Percentiles rank a stretch among this genome's conserved stretches.
Evolutionary conservation across 2,329 filamentous ascomycete species (phyloP).

Genomic region (Exophiala oligosperma): DNA sequence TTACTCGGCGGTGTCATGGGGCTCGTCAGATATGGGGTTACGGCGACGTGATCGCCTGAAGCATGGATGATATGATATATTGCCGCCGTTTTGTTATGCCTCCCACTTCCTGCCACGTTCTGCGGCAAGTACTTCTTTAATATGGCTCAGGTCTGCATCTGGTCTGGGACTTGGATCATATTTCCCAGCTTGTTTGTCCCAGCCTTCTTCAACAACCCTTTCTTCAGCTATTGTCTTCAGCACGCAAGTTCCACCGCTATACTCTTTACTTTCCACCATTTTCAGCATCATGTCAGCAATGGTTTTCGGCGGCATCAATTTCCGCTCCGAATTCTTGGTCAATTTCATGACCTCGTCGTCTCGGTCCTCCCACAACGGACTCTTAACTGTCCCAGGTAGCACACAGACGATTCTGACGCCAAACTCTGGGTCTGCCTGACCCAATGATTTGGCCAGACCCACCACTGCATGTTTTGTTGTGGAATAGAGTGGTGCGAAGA

Average conservation of each 20-base stretch:
- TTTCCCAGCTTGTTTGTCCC: background rate
- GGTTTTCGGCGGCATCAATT: background rate
- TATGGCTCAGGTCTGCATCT: constrained; percentile 4
- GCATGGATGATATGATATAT: no score
- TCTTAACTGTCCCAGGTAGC: background rate
- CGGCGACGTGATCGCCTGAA: no score
- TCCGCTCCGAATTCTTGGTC: background rate
- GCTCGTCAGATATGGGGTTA: constrained; percentile 47
- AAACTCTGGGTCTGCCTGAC: background rate
- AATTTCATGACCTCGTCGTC: background rate
- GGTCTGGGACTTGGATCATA: constrained; percentile 12
- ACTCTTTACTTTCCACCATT: background rate
- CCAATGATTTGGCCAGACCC: background rate
- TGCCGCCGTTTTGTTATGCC: background rate
- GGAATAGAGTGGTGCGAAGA: background rate
- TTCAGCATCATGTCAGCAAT: background rate
- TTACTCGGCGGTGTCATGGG: constrained; percentile 49
- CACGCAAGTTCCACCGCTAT: constrained; percentile 5
- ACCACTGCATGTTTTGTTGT: background rate
- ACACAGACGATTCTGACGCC: background rate
- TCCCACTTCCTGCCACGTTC: constrained; percentile 8
- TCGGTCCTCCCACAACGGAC: background rate
- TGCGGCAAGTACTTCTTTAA: constrained; percentile 1
- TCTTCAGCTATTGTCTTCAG: constrained; percentile 46
- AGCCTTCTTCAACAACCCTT: constrained; percentile 7